Evolutionary conservation across 2,329 filamentous ascomycete genomes (phyloP).

Genomic region (Pseudogymnoascus sp.): DNA sequence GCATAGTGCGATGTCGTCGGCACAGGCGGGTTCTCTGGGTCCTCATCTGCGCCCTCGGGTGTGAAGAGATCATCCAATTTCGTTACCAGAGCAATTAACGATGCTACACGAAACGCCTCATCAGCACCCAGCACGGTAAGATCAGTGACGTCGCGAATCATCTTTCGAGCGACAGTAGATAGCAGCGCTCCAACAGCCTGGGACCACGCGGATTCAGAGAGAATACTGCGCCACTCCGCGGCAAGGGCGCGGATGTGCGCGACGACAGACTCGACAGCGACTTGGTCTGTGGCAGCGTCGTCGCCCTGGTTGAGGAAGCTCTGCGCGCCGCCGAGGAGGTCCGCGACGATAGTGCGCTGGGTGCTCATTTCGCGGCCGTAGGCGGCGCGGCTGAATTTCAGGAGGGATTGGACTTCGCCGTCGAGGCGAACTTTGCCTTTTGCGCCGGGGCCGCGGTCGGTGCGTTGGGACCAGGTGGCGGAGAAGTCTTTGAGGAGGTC

Average conservation of each 20-base stretch:
- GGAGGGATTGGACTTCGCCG: conserved; percentile 52
- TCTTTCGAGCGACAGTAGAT: conserved; percentile 52
- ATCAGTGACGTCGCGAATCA: conserved; percentile 56
- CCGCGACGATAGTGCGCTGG: conserved; percentile 55
- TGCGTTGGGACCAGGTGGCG: conserved; percentile 45
- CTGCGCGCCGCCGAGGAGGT: conserved; percentile 54
- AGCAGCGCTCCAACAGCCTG: conserved; percentile 56
- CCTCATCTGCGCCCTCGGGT: conserved; percentile 30
- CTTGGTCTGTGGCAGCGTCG: conserved; percentile 36
- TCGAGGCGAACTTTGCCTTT: conserved; percentile 52
- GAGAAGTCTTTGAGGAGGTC: conserved; percentile 48
- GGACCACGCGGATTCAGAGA: conserved; percentile 55
- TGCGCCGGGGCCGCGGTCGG: conserved; percentile 45
- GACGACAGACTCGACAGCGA: conserved; percentile 47
- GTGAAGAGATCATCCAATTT: conserved; percentile 55
- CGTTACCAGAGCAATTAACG: conserved; percentile 50
- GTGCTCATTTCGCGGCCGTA: conserved; percentile 55
- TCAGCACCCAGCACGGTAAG: conserved; percentile 56
- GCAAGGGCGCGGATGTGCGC: conserved; percentile 48
- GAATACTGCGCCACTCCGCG: conserved; percentile 49
- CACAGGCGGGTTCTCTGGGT: conserved; percentile 33
- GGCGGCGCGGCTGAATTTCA: conserved; percentile 54
- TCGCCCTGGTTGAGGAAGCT: conserved; percentile 49
- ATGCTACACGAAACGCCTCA: conserved; percentile 56
- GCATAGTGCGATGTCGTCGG: conserved; percentile 56